These are phyloP conservation scores for Phaeosphaeriaceae sp. DNA, from an alignment of 2,329 filamentous ascomycete genomes.

Conservation along the genomic window DNA sequence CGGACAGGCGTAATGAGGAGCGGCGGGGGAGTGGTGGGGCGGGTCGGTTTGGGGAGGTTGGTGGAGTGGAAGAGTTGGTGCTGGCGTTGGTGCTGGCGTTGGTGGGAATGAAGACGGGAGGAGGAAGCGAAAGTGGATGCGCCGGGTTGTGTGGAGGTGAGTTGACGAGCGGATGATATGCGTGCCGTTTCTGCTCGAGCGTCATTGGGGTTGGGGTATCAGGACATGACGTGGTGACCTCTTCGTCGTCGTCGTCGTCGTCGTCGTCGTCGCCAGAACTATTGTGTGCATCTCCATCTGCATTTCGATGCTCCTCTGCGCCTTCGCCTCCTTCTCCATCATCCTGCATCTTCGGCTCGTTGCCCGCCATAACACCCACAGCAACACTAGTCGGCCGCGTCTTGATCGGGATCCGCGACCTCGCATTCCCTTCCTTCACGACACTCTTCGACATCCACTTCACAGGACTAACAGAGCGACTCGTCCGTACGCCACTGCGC, in stretches of 20 bases:
- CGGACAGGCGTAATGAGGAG: background rate
- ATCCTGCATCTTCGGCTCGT: too few species aligned
- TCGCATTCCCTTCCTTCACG: too few species aligned
- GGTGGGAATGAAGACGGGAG: too few species aligned
- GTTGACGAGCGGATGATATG: constrained; percentile 19
- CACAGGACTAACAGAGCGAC: constrained; percentile 9
- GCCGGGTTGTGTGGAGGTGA: background rate
- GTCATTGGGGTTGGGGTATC: constrained; percentile 31
- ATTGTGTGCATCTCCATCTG: background rate
- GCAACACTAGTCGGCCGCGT: too few species aligned
- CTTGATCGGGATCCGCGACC: too few species aligned
- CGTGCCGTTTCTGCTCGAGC: constrained; percentile 18
- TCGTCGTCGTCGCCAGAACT: background rate
- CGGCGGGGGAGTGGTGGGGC: background rate
- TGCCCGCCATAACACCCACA: too few species aligned
- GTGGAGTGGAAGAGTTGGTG: background rate
- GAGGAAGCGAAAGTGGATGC: too few species aligned
- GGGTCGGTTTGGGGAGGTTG: constrained; percentile 1
- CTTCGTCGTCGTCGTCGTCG: background rate
- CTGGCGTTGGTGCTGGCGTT: too few species aligned
- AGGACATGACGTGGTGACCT: constrained; percentile 11
- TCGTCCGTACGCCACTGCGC: constrained; percentile 1
- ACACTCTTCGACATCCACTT: constrained; percentile 2
- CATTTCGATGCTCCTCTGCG: too few species aligned
- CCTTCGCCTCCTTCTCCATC: too few species aligned